Conservation (phyloP, 179 eudicot species). For the Monotropa hypopitys region DNA sequence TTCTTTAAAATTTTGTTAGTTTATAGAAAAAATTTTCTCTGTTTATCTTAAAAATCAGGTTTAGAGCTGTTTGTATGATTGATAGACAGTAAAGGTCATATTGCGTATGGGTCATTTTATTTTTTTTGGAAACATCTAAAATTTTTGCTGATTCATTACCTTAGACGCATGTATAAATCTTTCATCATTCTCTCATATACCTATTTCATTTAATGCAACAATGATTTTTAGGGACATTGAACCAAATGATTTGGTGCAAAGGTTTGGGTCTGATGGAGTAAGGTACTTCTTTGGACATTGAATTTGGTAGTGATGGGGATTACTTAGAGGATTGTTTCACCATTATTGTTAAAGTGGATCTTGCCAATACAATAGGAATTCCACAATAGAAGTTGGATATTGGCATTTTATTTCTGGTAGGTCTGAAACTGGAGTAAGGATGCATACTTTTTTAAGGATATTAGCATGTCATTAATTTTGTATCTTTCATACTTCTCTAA, state of each 20-base stretch:
- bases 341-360: conserved; percentile 84
- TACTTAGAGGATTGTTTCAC: conserved; percentile 94
- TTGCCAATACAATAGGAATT: conserved; percentile 91
- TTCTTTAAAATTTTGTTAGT: no score
- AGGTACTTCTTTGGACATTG: conserved; percentile 97
- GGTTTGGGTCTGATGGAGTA: conserved; percentile 90
- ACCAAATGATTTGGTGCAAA: conserved; percentile 82
- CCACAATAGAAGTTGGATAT: neutral
- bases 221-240: conserved; percentile 78
- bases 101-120: neutral
- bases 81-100: neutral
- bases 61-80: neutral
- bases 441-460: no score
- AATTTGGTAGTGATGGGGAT: conserved; percentile 92
- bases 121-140: neutral
- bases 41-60: neutral
- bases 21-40: neutral
- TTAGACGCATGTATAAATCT: neutral
- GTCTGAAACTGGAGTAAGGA: neutral
- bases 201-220: conserved; percentile 58
- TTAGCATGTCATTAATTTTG: no score
- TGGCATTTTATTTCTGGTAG: neutral
- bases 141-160: neutral
- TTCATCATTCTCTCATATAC: conserved; percentile 21
- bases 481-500: neutral